Evolutionary conservation across 768 basidiomycete genomes (phyloP).

Genomic region (Vararia minispora): DNA sequence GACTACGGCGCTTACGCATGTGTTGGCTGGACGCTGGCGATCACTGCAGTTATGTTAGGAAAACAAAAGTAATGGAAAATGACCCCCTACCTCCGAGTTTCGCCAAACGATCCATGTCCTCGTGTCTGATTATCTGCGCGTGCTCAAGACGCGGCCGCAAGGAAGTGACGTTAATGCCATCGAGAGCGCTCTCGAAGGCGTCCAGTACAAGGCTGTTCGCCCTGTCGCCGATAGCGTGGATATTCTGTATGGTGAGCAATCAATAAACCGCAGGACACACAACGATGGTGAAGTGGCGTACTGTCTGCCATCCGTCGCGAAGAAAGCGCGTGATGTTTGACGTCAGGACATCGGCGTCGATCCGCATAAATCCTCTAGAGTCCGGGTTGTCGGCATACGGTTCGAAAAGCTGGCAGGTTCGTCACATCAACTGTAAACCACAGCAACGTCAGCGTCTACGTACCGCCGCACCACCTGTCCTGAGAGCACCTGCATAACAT

Average conservation of each 20-base stretch:
- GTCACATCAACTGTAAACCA: background rate
- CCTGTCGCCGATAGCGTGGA: constrained; percentile 80
- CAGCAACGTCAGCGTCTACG: background rate
- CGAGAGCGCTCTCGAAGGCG: constrained; percentile 63
- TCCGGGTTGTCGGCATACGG: constrained; percentile 73
- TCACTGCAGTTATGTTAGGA: constrained; percentile 43
- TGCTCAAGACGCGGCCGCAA: constrained; percentile 80
- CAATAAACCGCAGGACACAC: background rate
- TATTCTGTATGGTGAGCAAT: constrained; percentile 41
- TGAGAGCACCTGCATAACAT: constrained; percentile 54
- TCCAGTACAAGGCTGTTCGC: constrained; percentile 80
- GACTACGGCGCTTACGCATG: constrained; percentile 48
- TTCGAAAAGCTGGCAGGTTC: constrained; percentile 57
- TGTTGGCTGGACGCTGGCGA: constrained; percentile 84
- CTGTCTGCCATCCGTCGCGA: constrained; percentile 84
- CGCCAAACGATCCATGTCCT: constrained; percentile 68
- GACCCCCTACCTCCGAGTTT: constrained; percentile 60
- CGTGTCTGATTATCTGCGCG: constrained; percentile 74
- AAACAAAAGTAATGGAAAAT: background rate
- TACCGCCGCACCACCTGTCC: constrained; percentile 86
- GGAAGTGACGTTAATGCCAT: constrained; percentile 48
- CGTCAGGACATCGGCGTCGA: constrained; percentile 47
- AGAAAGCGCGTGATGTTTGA: constrained; percentile 60
- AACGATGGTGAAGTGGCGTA: constrained; percentile 27
- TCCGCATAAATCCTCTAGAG: constrained; percentile 70